These are phyloP conservation scores for Vitis rupestris DNA, from an alignment of 164 flowering plant species.

Conservation along the genomic window DNA sequence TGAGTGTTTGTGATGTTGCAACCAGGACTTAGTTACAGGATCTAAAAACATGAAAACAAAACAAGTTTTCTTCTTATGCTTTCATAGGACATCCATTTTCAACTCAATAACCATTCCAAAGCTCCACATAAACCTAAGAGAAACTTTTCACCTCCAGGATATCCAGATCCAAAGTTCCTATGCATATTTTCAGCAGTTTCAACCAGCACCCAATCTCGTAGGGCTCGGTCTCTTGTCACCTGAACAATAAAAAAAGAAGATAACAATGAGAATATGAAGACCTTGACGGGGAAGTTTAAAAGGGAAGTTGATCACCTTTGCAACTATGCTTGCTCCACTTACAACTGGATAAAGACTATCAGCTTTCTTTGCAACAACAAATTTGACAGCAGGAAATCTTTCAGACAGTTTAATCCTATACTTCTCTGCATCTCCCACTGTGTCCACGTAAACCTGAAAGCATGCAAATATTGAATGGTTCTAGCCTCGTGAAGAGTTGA, in stretches of 20 bases:
- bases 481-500: background rate
- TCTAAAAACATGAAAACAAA: conserved; percentile 35
- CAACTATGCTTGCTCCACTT: conserved; percentile 96
- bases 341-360: conserved; percentile 97
- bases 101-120: background rate
- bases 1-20: conserved; percentile 69
- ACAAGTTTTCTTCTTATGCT: background rate
- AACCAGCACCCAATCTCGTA: conserved; percentile 73
- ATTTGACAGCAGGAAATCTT: conserved; percentile 73
- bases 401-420: conserved; percentile 65
- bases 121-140: background rate
- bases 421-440: conserved; percentile 93
- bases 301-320: conserved; percentile 54
- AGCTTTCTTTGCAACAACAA: conserved; percentile 94
- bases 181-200: conserved; percentile 79
- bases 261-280: background rate
- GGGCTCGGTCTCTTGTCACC: conserved; percentile 92
- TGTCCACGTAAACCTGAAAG: conserved; percentile 86
- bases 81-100: too few species aligned
- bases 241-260: conserved; percentile 5
- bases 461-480: background rate
- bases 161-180: conserved; percentile 89
- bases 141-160: conserved; percentile 74
- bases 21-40: conserved; percentile 88
- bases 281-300: background rate